Evolutionary conservation across 176 grass and related monocot species (phyloP), one percentile per base, ranked within the genome.

Genomic region (Avena sativa): DNA sequence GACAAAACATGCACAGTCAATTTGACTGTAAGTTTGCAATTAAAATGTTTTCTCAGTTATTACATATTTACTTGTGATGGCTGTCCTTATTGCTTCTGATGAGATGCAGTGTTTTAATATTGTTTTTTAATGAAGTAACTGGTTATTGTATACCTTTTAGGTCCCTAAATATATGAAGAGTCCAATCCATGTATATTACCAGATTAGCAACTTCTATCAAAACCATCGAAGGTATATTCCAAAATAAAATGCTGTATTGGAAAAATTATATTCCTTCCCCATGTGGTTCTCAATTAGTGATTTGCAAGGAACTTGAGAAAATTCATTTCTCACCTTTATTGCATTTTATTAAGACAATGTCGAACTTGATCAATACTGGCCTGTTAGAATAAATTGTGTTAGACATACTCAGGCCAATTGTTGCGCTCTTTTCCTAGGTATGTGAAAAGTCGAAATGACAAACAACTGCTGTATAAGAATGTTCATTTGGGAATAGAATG

Each of bases 391-490:
- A n/a, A 79, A 79, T 59, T 69, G 67, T 84, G 43, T 65, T 76
- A 16, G 15, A 81, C 69, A 79, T 28, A 62, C 51, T 85, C 28
- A 8, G 12, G 32, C 19, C 67, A 36, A 72, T 20, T 84, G 26
- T 77, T 83, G 59, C 52, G 8, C 19, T 87, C 60, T 72, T 90
- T 74, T 81, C 23, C 19, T 77, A 98, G 96, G 87, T 98, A 98
- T 57, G 96, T 96, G 20, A 98, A 92, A 91, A 95, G 91, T 83
- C 90, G 92, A 52, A 96, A 88, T 32, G 96, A 98, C 87, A 98
- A 96, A 84, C 93, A 98, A 83, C 86, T 96, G 65, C 43, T 51
- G 48, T 80, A 87, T 70, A 90, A 85, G 78, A 70, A 63, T 71
- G 84, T 69, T 58, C 63, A 43, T 7, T 88, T 87, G 69, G 91